A percentile compares a stretch with the other conserved stretches of the same genome.
Evolutionary conservation across 768 basidiomycete species (phyloP).

Genomic region (Thelephora ganbajun): DNA sequence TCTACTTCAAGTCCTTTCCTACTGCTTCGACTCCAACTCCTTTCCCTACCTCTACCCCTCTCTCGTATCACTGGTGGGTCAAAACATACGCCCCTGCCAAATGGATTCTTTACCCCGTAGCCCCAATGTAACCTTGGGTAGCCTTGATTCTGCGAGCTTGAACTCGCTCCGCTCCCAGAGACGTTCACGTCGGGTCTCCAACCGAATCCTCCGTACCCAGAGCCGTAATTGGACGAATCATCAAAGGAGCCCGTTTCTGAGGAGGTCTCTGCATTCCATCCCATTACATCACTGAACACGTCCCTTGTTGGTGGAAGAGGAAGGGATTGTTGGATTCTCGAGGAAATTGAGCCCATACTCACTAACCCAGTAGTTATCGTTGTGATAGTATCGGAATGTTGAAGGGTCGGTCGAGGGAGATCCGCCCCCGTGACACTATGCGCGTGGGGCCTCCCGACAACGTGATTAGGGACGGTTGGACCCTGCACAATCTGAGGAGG

Average conservation of each 20-base stretch:
- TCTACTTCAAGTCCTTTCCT: too few relatives aligned
- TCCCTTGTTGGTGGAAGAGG: conserved; percentile 23
- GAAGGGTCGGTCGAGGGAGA: conserved; percentile 26
- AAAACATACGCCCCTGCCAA: conserved; percentile 49
- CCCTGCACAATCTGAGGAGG: background rate
- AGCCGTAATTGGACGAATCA: conserved; percentile 6
- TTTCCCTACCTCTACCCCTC: too few relatives aligned
- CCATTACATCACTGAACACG: conserved; percentile 54
- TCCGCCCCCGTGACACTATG: conserved; percentile 70
- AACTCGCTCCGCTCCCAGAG: background rate
- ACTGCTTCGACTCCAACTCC: too few relatives aligned
- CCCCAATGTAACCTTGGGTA: conserved; percentile 18
- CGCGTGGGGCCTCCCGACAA: conserved; percentile 52
- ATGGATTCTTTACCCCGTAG: too few relatives aligned
- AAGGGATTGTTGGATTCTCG: background rate
- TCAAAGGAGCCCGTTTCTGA: conserved; percentile 22
- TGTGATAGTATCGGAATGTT: background rate
- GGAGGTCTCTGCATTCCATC: conserved; percentile 30
- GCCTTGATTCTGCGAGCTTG: conserved; percentile 5
- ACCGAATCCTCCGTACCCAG: too few relatives aligned
- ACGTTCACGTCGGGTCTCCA: too few relatives aligned
- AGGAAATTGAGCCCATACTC: too few relatives aligned
- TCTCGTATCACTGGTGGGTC: conserved; percentile 29
- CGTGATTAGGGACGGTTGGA: conserved; percentile 5
- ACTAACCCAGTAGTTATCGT: too few relatives aligned